Percentiles rank a stretch among this genome's conserved stretches.
phyloP scores from a whole-genome alignment of 2,329 filamentous ascomycete genomes.

The Fusarium floridanum region DNA sequence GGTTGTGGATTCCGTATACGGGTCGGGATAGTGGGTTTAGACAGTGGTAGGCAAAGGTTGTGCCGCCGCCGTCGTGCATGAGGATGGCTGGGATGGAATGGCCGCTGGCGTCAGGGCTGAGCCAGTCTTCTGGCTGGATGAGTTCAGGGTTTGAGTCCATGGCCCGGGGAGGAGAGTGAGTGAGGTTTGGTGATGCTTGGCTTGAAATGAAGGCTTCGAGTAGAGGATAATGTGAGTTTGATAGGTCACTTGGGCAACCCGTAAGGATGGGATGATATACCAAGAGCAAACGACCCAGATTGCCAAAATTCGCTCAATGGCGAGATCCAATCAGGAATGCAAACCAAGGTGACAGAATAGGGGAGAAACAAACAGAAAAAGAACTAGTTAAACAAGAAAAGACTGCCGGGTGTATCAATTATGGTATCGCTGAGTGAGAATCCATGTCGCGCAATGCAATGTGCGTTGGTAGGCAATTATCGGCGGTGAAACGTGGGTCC shows the following conservation, averaged over 20 bases:
- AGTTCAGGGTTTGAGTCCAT: slow-evolving; percentile 50
- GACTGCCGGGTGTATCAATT: neutral
- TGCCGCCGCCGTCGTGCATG: slow-evolving; percentile 73
- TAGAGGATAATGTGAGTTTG: neutral
- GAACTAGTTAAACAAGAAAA: neutral
- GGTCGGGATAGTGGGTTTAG: slow-evolving; percentile 62
- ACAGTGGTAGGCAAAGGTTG: slow-evolving; percentile 69
- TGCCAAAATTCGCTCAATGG: slow-evolving; percentile 35
- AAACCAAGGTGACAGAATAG: neutral
- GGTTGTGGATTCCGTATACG: slow-evolving; percentile 68
- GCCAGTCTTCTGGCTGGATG: slow-evolving; percentile 52
- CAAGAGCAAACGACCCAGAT: slow-evolving; percentile 10
- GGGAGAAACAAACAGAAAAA: neutral
- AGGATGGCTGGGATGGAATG: slow-evolving; percentile 64
- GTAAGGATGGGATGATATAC: neutral
- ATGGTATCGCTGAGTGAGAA: neutral
- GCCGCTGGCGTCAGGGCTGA: slow-evolving; percentile 31
- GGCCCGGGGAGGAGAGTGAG: neutral
- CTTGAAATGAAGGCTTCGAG: neutral
- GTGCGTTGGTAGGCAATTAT: slow-evolving; percentile 5
- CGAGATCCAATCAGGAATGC: neutral
- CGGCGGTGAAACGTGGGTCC: slow-evolving; percentile 22
- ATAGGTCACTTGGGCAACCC: neutral
- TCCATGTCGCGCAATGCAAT: neutral
- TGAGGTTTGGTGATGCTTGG: neutral